phyloP scores from a whole-genome alignment of 177 flowering plant species.

The Viscum album region DNA sequence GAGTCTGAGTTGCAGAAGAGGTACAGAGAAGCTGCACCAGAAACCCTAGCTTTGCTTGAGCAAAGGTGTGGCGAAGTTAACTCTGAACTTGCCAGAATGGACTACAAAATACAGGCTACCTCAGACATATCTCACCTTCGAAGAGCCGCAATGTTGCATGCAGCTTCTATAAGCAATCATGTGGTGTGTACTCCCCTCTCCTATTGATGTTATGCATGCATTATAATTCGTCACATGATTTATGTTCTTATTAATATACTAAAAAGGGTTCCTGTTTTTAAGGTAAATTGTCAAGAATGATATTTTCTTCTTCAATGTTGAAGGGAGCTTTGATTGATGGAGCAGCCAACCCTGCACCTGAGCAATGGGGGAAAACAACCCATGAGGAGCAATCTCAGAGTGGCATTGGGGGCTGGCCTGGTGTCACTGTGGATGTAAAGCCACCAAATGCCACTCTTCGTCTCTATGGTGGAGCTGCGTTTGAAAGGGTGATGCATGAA shows the following conservation, averaged over 20 bases:
- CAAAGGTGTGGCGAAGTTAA: constrained; percentile 76
- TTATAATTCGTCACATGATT: too few species aligned
- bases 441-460: constrained; percentile 86
- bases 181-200: constrained; percentile 38
- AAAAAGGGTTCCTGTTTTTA: too few species aligned
- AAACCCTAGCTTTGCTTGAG: constrained; percentile 90
- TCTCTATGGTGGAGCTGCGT: constrained; percentile 99
- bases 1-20: constrained; percentile 88
- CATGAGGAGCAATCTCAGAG: constrained; percentile 65
- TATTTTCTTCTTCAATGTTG: constrained; percentile 9
- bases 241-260: too few species aligned
- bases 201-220: not conserved
- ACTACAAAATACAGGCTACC: constrained; percentile 68
- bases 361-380: constrained; percentile 94
- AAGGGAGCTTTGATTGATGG: constrained; percentile 83
- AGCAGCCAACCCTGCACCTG: constrained; percentile 95
- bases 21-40: constrained; percentile 94
- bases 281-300: not conserved
- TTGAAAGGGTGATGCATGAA: constrained; percentile 95
- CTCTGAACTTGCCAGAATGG: constrained; percentile 46
- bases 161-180: constrained; percentile 74
- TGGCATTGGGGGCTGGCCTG: constrained; percentile 89
- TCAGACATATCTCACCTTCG: constrained; percentile 85
- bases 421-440: constrained; percentile 50
- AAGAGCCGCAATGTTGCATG: constrained; percentile 72